Evolutionary conservation across 2,329 filamentous ascomycete species (phyloP).

Genomic region (Thyridium curvatum): DNA sequence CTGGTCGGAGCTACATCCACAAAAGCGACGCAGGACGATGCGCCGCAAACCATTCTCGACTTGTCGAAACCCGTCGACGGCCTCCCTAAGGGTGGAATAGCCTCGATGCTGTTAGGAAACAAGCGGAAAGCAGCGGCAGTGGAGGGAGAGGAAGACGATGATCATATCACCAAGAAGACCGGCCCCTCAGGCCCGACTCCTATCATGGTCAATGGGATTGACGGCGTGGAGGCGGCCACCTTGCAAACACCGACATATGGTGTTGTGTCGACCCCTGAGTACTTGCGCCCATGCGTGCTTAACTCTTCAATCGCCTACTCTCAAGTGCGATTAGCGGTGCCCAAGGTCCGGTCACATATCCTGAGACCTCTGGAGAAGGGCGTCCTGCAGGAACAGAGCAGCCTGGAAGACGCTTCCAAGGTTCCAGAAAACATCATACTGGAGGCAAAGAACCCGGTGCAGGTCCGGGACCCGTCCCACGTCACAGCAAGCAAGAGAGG

Average conservation of each 20-base stretch:
- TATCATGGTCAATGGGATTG: conserved; percentile 68
- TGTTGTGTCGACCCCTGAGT: conserved; percentile 68
- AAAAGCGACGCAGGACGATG: conserved; percentile 59
- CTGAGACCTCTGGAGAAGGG: conserved; percentile 71
- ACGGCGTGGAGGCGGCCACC: conserved; percentile 73
- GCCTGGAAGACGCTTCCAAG: conserved; percentile 55
- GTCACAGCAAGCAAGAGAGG: conserved; percentile 78
- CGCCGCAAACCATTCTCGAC: conserved; percentile 78
- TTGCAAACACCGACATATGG: conserved; percentile 53
- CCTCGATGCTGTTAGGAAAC: conserved; percentile 82
- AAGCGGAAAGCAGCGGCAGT: conserved; percentile 75
- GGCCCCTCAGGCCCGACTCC: conserved; percentile 49
- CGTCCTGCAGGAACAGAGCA: conserved; percentile 44
- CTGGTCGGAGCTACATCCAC: conserved; percentile 70
- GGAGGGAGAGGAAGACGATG: conserved; percentile 71
- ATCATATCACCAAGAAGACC: conserved; percentile 43
- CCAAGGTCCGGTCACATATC: conserved; percentile 78
- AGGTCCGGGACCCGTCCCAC: conserved; percentile 73
- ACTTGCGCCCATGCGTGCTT: conserved; percentile 78
- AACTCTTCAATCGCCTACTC: conserved; percentile 77
- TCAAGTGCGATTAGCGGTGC: conserved; percentile 80
- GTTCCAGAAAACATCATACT: conserved; percentile 67
- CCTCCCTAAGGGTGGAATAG: conserved; percentile 81
- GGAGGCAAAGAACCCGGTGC: conserved; percentile 80
- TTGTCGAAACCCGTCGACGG: conserved; percentile 92